Percentiles rank a stretch among this genome's conserved stretches.
Evolutionary conservation across 805 yeast species (phyloP).

Genomic region (Myxozyma kluyveri): DNA sequence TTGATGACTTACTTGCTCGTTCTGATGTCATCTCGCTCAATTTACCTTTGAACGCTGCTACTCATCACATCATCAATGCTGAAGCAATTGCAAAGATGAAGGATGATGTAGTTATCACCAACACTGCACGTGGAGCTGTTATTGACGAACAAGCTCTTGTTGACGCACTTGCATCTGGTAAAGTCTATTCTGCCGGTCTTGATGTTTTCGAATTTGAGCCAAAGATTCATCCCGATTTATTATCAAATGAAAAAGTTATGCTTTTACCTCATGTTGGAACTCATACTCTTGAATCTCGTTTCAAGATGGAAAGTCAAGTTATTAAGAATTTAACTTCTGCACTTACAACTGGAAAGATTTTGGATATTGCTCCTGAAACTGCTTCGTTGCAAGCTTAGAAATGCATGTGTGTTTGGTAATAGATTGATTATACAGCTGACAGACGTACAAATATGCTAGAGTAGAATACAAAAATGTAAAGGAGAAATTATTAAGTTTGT

Average conservation of each 20-base stretch:
- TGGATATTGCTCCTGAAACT: conserved; percentile 20
- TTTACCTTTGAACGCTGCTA: conserved; percentile 70
- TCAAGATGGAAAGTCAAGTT: conserved; percentile 75
- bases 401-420: neutral
- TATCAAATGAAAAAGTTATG: conserved; percentile 50
- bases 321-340: conserved; percentile 62
- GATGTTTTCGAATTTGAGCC: conserved; percentile 71
- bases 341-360: conserved; percentile 63
- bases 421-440: neutral
- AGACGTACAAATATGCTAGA: too few relatives aligned
- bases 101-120: conserved; percentile 70
- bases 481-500: too few relatives aligned
- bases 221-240: conserved; percentile 52
- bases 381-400: conserved; percentile 6
- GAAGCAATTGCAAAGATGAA: conserved; percentile 67
- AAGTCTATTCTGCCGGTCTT: conserved; percentile 56
- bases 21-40: conserved; percentile 73
- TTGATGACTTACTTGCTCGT: conserved; percentile 61
- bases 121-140: conserved; percentile 87
- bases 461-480: neutral
- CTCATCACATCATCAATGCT: conserved; percentile 65
- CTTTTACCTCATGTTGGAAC: conserved; percentile 91
- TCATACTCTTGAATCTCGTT: conserved; percentile 66
- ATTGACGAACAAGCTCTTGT: conserved; percentile 58
- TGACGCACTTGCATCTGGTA: conserved; percentile 51